phyloP scores from a whole-genome alignment of 345 rosid genomes.

The Populus ilicifolia region DNA sequence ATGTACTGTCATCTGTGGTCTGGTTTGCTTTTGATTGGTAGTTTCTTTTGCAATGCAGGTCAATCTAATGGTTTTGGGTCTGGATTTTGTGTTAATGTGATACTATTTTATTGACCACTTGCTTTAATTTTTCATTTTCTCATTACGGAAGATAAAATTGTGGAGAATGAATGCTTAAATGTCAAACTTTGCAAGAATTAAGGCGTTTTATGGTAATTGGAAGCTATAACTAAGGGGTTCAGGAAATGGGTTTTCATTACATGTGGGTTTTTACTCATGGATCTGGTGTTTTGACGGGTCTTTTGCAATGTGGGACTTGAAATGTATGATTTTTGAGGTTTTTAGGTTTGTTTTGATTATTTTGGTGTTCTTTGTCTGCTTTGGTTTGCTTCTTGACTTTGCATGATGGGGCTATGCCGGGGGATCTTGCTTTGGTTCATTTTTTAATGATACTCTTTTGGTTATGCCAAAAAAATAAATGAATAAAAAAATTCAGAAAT shows the following conservation, averaged over 20 bases:
- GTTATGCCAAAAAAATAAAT: neutral
- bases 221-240: slow-evolving; percentile 4
- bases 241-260: slow-evolving; percentile 23
- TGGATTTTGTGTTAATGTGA: neutral
- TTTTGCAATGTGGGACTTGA: slow-evolving; percentile 8
- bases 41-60: slow-evolving; percentile 29
- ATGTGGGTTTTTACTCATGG: slow-evolving; percentile 30
- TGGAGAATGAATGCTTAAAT: neutral
- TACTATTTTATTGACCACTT: neutral
- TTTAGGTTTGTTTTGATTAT: neutral
- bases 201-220: neutral
- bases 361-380: neutral
- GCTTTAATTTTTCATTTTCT: neutral
- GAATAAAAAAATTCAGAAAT: neutral
- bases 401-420: neutral
- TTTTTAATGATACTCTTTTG: neutral
- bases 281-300: slow-evolving; percentile 33
- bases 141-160: neutral
- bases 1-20: neutral
- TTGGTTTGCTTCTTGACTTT: neutral
- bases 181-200: slow-evolving; percentile 8
- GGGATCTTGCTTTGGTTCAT: neutral
- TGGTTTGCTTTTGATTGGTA: neutral
- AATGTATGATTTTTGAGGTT: neutral
- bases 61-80: slow-evolving; percentile 14